Evolutionary conservation across 768 basidiomycete genomes (phyloP).

Genomic region (Serendipita indica): DNA sequence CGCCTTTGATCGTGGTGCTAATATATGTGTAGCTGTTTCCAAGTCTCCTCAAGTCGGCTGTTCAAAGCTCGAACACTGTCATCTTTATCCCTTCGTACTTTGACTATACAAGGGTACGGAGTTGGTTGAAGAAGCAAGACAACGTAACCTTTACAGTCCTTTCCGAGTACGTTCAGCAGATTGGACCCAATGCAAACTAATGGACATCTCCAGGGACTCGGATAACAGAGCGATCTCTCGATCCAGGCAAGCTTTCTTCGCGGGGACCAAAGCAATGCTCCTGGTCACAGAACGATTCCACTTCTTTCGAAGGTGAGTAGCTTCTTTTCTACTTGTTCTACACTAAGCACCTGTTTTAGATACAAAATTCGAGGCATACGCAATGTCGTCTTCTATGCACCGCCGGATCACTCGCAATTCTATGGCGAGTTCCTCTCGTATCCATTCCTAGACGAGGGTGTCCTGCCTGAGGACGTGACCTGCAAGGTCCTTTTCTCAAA

Average conservation of each 20-base stretch:
- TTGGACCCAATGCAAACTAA: background rate
- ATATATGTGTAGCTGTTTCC: constrained; percentile 50
- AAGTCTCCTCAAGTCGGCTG: constrained; percentile 73
- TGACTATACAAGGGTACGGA: constrained; percentile 86
- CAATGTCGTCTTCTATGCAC: constrained; percentile 85
- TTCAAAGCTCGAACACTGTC: constrained; percentile 76
- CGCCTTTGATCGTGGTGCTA: background rate
- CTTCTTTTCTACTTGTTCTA: background rate
- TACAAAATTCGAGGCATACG: constrained; percentile 89
- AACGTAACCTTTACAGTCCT: constrained; percentile 66
- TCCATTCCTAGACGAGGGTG: constrained; percentile 79
- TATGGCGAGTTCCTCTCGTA: constrained; percentile 81
- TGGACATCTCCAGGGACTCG: constrained; percentile 48
- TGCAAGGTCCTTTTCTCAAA: constrained; percentile 69
- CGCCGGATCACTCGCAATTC: constrained; percentile 81
- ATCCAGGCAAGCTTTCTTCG: constrained; percentile 85
- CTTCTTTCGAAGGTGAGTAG: constrained; percentile 69
- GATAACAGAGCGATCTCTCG: constrained; percentile 88
- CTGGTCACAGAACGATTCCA: constrained; percentile 96
- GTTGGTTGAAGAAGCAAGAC: constrained; percentile 61
- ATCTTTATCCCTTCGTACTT: constrained; percentile 91
- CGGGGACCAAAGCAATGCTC: constrained; percentile 69
- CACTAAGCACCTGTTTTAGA: constrained; percentile 25
- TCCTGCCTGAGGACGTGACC: constrained; percentile 77
- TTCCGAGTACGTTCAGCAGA: constrained; percentile 52